A percentile compares a stretch with the other conserved stretches of the same genome.
Evolutionary conservation across 2,329 filamentous ascomycete genomes (phyloP).

Genomic region (Canariomyces notabilis): DNA sequence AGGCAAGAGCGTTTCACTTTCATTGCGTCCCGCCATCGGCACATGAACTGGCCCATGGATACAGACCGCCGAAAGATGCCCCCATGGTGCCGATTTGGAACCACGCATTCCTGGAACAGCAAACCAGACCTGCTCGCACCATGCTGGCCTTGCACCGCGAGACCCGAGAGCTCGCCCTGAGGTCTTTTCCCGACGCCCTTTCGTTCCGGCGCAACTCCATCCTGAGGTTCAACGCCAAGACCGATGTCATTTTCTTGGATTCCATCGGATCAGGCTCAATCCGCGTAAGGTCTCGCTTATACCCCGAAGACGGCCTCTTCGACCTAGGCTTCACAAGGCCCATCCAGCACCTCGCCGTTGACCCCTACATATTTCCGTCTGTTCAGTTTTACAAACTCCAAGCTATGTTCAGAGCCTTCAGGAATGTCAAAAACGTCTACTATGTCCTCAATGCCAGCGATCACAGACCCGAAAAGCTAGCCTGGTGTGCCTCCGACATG

Average conservation of each 20-base stretch:
- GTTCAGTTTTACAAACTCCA: neutral
- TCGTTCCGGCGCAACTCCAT: constrained; percentile 12
- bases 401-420: neutral
- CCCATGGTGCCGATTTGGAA: constrained; percentile 14
- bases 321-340: constrained; percentile 11
- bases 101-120: constrained; percentile 22
- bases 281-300: neutral
- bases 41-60: neutral
- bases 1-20: constrained; percentile 27
- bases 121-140: constrained; percentile 29
- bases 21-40: neutral
- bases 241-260: constrained; percentile 27
- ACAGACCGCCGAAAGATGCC: neutral
- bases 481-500: constrained; percentile 26
- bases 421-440: constrained; percentile 20
- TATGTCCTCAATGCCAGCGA: constrained; percentile 4
- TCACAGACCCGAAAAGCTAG: neutral
- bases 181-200: constrained; percentile 30
- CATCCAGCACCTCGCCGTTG: constrained; percentile 24
- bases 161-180: constrained; percentile 30
- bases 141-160: constrained; percentile 30
- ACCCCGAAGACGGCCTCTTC: too few relatives aligned
- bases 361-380: neutral
- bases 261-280: neutral
- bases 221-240: constrained; percentile 28